phyloP scores from a whole-genome alignment of 768 basidiomycete species.

The Mycena vitilis region DNA sequence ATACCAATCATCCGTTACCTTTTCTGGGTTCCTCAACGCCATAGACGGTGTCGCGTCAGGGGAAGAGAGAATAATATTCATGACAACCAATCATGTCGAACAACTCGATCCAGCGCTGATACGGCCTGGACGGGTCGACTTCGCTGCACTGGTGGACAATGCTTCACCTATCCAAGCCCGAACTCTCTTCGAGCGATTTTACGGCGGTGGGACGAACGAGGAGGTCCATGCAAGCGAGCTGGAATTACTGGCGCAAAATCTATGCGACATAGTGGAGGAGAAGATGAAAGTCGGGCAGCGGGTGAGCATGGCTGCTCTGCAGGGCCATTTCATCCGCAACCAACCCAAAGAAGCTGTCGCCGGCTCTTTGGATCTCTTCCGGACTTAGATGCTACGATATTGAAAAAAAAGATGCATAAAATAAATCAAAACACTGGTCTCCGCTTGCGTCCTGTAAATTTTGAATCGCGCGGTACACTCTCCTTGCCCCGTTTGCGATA shows the following conservation, averaged over 20 bases:
- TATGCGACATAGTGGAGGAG: conserved; percentile 65
- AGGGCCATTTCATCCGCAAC: conserved; percentile 93
- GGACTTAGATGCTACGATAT: conserved; percentile 27
- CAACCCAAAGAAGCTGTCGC: conserved; percentile 65
- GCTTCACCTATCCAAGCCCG: conserved; percentile 85
- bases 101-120: conserved; percentile 94
- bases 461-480: conserved; percentile 85
- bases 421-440: conserved; percentile 75
- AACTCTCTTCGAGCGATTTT: conserved; percentile 86
- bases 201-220: conserved; percentile 60
- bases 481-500: conserved; percentile 90
- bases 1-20: conserved; percentile 95
- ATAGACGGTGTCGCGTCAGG: conserved; percentile 98
- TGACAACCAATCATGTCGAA: conserved; percentile 98
- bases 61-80: conserved; percentile 97
- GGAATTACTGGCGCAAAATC: conserved; percentile 58
- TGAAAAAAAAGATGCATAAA: conserved; percentile 34
- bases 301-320: conserved; percentile 96
- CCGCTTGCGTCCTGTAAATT: conserved; percentile 93
- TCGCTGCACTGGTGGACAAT: conserved; percentile 86
- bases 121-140: conserved; percentile 94
- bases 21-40: conserved; percentile 97
- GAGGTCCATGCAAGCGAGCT: conserved; percentile 48
- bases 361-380: conserved; percentile 60
- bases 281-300: conserved; percentile 65